These are phyloP conservation scores for Canavalia ensiformis DNA, from an alignment of 306 rosid species.

Conservation along the genomic window DNA sequence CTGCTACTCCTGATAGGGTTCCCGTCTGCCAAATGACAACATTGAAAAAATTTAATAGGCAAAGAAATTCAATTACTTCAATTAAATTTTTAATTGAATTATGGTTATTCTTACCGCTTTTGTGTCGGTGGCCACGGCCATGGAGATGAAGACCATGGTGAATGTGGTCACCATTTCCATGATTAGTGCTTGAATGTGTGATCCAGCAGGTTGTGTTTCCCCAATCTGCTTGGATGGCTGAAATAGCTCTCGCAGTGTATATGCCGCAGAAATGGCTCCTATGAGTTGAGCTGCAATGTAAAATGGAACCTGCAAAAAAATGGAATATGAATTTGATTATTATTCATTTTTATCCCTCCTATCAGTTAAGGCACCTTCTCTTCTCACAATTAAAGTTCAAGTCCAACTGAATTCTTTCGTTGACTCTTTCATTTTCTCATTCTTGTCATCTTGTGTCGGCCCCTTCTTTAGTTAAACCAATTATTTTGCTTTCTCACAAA, in stretches of 20 bases:
- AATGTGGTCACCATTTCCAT: conserved; percentile 75
- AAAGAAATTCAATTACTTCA: neutral
- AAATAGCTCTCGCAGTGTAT: conserved; percentile 58
- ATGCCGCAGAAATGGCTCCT: conserved; percentile 82
- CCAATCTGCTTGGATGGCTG: conserved; percentile 66
- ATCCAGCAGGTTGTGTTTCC: conserved; percentile 70
- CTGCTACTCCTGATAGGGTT: conserved; percentile 80
- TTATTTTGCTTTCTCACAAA: neutral
- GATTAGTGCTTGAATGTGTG: conserved; percentile 66
- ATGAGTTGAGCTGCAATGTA: conserved; percentile 75
- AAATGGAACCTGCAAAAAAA: conserved; percentile 69
- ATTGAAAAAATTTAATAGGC: neutral
- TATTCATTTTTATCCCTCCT: neutral
- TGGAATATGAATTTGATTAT: neutral
- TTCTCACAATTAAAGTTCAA: neutral
- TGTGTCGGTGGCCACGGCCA: conserved; percentile 78
- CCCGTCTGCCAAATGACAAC: conserved; percentile 57
- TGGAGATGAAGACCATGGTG: conserved; percentile 76
- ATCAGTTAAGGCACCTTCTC: neutral
- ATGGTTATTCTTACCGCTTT: conserved; percentile 58
- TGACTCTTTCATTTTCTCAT: neutral
- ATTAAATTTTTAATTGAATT: neutral
- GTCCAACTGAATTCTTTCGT: neutral
- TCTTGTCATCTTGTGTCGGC: conserved; percentile 23
- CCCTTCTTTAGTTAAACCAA: neutral